Evolutionary conservation across 306 rosid species (phyloP), one percentile per base, ranked within the genome.

Genomic region (Albizia julibrissin): DNA sequence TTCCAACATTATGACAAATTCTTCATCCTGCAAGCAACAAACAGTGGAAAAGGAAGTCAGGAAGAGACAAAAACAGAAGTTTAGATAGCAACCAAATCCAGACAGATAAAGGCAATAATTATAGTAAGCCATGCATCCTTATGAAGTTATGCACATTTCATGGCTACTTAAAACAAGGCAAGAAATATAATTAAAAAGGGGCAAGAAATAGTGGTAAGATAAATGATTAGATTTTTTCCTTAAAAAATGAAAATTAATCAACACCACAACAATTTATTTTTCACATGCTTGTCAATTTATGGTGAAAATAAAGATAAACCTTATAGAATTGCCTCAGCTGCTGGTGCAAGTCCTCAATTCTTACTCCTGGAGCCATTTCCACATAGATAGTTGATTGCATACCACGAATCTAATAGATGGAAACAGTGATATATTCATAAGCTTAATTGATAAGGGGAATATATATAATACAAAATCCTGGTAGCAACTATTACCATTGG

Each of bases 331-430:
- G 85, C 87, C 86, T 89, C 83, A 95, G 87, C 21, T 89, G 92
- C 66, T 89, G 87, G 86, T 87, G 69, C 84, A 95, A 88, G 77
- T 93, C 96, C 71, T 93, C 97, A 54, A 80, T 47, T 72, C 84
- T 82, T 77, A 90, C 91, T 59, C 96, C 98, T 5, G 93, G 83
- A 87, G 92, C 92, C 97, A 95, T 89, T 87, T 93, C 94, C 78
- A 93, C 95, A 84, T 93, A 95, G 47, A 93, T 95, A 47, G 96
- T 95, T 75, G 98, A 95, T 79, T 93, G 98, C 98, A 95, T 95
- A 58, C 99, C 99, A 29, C 98, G 98, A 69, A 65, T 93, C 99
- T 95, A 61, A 83, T 80, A 75, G 37, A 83, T 69, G 64, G 76
- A 15, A 69, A 80, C 19, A 62, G 74, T 40, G 54, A 65, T 43